Evolutionary conservation across 169 alveolate genomes (phyloP), one percentile per base, ranked within the genome.

Genomic region (Neospora caninum): DNA sequence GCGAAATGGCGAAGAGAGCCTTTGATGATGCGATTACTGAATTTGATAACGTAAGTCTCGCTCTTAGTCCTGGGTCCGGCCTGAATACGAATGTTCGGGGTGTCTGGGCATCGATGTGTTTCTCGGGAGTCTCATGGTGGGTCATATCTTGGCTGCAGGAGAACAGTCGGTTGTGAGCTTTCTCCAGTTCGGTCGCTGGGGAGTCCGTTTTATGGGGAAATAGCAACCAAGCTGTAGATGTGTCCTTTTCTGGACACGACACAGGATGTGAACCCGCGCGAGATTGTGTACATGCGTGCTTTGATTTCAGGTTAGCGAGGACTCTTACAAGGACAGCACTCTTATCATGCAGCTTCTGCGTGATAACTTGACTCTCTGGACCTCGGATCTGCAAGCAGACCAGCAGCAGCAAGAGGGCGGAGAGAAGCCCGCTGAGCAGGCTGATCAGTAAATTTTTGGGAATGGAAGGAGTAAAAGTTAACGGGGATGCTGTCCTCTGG

Each of bases 1-100:
- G 99, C 96, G 98, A 98, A 91, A 97, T 99, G 99, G 99, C 99
- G 49, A 98, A 98, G 94, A 98, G 97, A 78, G 99, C 99, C 41
- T 98, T 98, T 95, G 99, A 98, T 94, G 99, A 98, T 91, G 99
- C 99, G 88, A 98, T 98, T 89, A 98, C 99, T 43, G 99, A 98
- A 91, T 96, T 98, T 91, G 99, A 98, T 96, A 97, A 97, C 95
- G 99, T 98, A 80, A 54, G 95, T 49, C 58, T 13, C 58, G 58
- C 13, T 49, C 34, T 7, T 69, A 20, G 31, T 69, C 29, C 80
- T 20, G 80, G 31, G 80, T 69, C 34, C 2, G 80, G n/a, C 6
- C 80, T 69, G 80, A 6, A n/a, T n/a, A 20, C 10, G 80, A 69
- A 25, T 69, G 9, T 69, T 69, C 4, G 80, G 29, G 2, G 36